Conservation (phyloP, 345 rosid species). For the Populus nigra region DNA sequence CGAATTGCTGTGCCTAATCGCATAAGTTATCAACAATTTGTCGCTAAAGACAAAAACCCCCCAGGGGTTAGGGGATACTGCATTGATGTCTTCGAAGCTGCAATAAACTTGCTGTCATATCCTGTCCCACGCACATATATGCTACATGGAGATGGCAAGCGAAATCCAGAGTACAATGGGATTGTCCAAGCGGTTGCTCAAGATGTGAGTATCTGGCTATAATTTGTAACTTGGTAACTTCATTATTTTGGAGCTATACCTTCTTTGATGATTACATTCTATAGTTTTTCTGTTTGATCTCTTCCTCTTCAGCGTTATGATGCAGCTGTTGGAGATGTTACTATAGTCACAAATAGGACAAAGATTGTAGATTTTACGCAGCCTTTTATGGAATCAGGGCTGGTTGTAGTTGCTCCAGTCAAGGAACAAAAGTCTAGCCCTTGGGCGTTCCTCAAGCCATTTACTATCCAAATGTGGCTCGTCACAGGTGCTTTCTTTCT, state of each 20-base stretch:
- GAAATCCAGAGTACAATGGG: slow-evolving; percentile 59
- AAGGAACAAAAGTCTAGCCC: slow-evolving; percentile 67
- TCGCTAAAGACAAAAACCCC: slow-evolving; percentile 50
- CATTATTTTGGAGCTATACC: background rate
- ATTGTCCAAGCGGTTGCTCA: slow-evolving; percentile 56
- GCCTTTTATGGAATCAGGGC: slow-evolving; percentile 40
- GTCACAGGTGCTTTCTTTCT: slow-evolving; percentile 82
- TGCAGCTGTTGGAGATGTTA: slow-evolving; percentile 35
- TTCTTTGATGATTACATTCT: background rate
- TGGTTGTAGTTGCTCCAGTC: slow-evolving; percentile 78
- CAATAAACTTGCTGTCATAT: slow-evolving; percentile 75
- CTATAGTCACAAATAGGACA: slow-evolving; percentile 32
- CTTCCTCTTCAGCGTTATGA: slow-evolving; percentile 31
- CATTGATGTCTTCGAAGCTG: slow-evolving; percentile 92
- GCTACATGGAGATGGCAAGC: slow-evolving; percentile 58
- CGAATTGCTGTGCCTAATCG: slow-evolving; percentile 79
- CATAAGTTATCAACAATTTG: slow-evolving; percentile 54
- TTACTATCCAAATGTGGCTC: slow-evolving; percentile 76
- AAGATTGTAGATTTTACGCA: slow-evolving; percentile 33
- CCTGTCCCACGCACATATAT: slow-evolving; percentile 68
- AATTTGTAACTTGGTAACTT: background rate
- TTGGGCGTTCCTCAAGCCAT: slow-evolving; percentile 96
- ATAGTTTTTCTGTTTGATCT: slow-evolving; percentile 9
- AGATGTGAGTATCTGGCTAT: slow-evolving; percentile 51
- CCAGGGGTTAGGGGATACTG: slow-evolving; percentile 81